Percentiles rank a stretch among this genome's conserved stretches.
Evolutionary conservation across 2,329 filamentous ascomycete species (phyloP).

Genomic region (Myriosclerotinia curreyana): DNA sequence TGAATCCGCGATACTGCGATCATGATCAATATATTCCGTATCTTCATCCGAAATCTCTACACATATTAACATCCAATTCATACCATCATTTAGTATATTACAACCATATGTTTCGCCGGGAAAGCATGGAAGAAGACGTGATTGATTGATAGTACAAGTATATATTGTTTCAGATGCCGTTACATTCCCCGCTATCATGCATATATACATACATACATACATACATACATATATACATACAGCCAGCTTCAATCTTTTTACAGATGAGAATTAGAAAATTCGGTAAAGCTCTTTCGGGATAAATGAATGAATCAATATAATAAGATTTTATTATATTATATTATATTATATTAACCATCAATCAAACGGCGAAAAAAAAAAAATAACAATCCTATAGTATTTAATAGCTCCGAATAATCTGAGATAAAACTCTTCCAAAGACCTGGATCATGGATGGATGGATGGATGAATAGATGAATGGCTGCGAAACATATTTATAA

Average conservation of each 20-base stretch:
- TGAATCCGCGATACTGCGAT: not conserved
- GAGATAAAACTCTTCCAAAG: not conserved
- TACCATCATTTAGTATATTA: not conserved
- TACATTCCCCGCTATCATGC: not conserved
- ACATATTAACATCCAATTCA: not conserved
- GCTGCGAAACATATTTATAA: too few species aligned
- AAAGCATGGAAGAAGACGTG: constrained; percentile 12
- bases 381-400: not conserved
- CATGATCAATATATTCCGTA: not conserved
- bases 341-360: not conserved
- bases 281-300: not conserved
- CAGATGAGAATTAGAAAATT: not conserved
- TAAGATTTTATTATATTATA: not conserved
- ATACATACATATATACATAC: too few species aligned
- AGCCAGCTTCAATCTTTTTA: not conserved
- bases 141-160: constrained; percentile 6
- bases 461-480: too few species aligned
- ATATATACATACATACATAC: too few species aligned
- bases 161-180: constrained; percentile 16
- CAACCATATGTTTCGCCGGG: constrained; percentile 2
- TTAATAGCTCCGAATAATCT: not conserved
- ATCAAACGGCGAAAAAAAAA: not conserved
- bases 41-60: constrained; percentile 1
- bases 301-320: not conserved
- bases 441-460: not conserved